Percentiles rank a stretch among this genome's conserved stretches.
phyloP scores from a whole-genome alignment of 345 rosid genomes.

The Combretum micranthum region DNA sequence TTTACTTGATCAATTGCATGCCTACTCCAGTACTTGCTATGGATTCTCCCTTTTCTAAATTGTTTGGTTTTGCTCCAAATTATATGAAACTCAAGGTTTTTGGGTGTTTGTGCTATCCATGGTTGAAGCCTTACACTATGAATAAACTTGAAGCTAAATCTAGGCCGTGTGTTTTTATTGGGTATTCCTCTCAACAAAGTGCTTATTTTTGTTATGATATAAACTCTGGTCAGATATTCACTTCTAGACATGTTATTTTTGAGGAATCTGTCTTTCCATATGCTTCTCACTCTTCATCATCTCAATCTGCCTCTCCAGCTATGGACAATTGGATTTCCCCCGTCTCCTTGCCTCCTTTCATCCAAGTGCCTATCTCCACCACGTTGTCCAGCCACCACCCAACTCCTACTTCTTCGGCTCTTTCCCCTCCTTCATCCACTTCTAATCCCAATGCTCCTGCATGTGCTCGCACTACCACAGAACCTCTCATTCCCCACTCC shows the following conservation, averaged over 20 bases:
- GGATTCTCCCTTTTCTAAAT: not conserved
- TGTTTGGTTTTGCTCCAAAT: no score
- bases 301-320: not conserved
- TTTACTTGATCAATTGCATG: constrained; percentile 4
- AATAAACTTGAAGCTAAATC: constrained; percentile 6
- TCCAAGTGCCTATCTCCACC: no score
- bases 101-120: not conserved
- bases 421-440: no score
- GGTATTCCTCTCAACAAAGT: not conserved
- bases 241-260: rapidly evolving
- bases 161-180: no score
- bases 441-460: no score
- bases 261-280: not conserved
- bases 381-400: no score
- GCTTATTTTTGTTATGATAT: not conserved
- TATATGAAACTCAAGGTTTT: not conserved
- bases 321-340: not conserved
- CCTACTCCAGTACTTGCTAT: not conserved
- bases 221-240: not conserved
- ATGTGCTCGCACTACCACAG: no score
- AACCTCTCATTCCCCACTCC: no score
- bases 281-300: not conserved
- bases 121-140: not conserved
- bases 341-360: not conserved
- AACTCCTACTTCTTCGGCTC: no score